Percentiles rank a stretch among this genome's conserved stretches.
phyloP scores from a whole-genome alignment of 805 yeast species.

The Blastobotrys mokoenaii region DNA sequence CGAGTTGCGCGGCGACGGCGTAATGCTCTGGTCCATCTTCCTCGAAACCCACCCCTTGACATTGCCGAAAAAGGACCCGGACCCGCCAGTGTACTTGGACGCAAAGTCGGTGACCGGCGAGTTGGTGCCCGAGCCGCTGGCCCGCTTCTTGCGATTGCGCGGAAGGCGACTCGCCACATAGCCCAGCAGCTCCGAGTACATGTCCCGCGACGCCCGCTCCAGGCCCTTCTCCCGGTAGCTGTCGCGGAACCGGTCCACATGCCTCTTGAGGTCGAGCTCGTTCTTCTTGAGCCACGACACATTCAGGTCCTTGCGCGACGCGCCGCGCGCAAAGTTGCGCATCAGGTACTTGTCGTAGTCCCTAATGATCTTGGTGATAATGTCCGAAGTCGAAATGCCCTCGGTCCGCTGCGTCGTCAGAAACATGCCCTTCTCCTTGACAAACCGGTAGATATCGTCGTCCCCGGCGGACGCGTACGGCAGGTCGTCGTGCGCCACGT shows the following conservation, averaged over 20 bases:
- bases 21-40: constrained; percentile 9
- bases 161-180: constrained; percentile 12
- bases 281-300: constrained; percentile 97
- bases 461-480: constrained; percentile 87
- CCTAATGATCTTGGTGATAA: constrained; percentile 87
- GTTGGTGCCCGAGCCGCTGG: constrained; percentile 13
- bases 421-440: constrained; percentile 84
- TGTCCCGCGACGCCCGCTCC: constrained; percentile 65
- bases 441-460: constrained; percentile 89
- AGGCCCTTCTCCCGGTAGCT: constrained; percentile 70
- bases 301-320: constrained; percentile 89
- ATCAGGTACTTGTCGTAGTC: constrained; percentile 94
- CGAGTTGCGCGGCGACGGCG: background rate
- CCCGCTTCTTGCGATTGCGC: constrained; percentile 6
- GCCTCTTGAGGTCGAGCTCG: constrained; percentile 88
- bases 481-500: constrained; percentile 95
- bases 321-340: constrained; percentile 97
- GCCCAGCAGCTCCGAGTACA: constrained; percentile 63
- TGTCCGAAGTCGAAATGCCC: constrained; percentile 92
- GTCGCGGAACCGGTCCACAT: constrained; percentile 76
- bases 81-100: constrained; percentile 46
- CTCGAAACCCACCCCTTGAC: constrained; percentile 29
- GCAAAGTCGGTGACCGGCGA: constrained; percentile 65
- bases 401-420: constrained; percentile 93
- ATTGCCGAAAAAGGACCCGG: constrained; percentile 19